Base-by-base conservation (phyloP, 2,329 filamentous ascomycete species). In the Rutstroemia sp. region DNA sequence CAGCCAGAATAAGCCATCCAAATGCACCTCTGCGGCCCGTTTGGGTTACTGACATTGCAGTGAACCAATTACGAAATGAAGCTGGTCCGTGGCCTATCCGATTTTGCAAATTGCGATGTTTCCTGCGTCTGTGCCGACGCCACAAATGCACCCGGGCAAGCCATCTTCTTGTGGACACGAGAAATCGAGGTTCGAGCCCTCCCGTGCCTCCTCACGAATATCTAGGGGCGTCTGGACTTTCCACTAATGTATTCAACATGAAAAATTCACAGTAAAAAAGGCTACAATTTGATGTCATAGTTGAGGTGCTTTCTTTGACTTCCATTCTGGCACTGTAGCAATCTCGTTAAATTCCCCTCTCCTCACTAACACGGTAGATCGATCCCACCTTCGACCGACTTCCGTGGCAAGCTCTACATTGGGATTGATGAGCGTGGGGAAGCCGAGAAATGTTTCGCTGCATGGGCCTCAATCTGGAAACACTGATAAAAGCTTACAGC, bases 41-140 rank as follows among this genome's bases (percentile, higher is more conserved):
- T 51, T 12, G 16, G 50, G 12, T 34, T 46, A 46, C 4, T 23
- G 19, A 45, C 14, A 52, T 46, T 12, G 25, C 21, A 21, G 9
- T 8, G 34, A 37, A 30, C 27, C 51, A 53, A 47, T 53, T 25
- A 53, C 30, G 30, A 12, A 34, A 34, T 10, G 30, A 34, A 4
- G 30, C 30, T 10, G 37, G 25, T 18, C 18, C 37, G 27, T 16
- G 19, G 23, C n/a, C 3, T 5, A 19, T 8, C 25, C 5, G 27
- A n/a, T 47, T 47, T 53, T n/a, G 12, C 16, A 47, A 53, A 53
- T 53, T 53, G 21, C 51, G 51, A 53, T 30, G 41, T 18, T 42
- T 42, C 16, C 8, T 42, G 39, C 21, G 19, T 53, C 51, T 53
- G 50, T 52, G 39, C 50, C 46, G 50, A 48, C 42, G 51, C 44